These are phyloP conservation scores for Syzygium syzygioides DNA, from an alignment of 441 rosid species.

Conservation along the genomic window DNA sequence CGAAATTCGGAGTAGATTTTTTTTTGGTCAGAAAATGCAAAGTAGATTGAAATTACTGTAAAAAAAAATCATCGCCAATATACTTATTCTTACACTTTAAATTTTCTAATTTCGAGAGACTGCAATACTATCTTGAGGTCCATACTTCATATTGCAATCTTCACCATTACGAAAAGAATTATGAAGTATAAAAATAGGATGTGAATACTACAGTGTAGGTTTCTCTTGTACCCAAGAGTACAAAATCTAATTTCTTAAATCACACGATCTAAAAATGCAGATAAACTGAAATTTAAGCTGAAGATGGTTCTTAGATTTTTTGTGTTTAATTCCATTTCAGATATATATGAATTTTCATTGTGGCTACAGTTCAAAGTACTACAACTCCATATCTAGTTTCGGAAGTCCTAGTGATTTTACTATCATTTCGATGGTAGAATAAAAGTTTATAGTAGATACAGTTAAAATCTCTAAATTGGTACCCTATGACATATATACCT, in stretches of 20 bases:
- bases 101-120: background rate
- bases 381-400: background rate
- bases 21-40: background rate
- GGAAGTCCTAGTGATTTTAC: background rate
- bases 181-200: background rate
- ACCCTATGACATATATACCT: no score
- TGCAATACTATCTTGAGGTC: background rate
- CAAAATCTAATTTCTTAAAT: background rate
- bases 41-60: background rate
- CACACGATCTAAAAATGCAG: background rate
- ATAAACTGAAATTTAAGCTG: background rate
- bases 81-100: background rate
- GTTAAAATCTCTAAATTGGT: no score
- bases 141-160: background rate
- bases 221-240: background rate
- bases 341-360: background rate
- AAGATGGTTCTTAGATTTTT: background rate
- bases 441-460: background rate
- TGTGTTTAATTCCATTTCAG: background rate
- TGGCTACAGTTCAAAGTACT: background rate
- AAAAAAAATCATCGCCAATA: background rate
- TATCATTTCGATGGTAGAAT: background rate
- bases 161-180: background rate
- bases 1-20: background rate
- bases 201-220: background rate